Percentiles rank a stretch among this genome's conserved stretches.
phyloP scores from a whole-genome alignment of 345 rosid genomes.

The Luvunga scandens region DNA sequence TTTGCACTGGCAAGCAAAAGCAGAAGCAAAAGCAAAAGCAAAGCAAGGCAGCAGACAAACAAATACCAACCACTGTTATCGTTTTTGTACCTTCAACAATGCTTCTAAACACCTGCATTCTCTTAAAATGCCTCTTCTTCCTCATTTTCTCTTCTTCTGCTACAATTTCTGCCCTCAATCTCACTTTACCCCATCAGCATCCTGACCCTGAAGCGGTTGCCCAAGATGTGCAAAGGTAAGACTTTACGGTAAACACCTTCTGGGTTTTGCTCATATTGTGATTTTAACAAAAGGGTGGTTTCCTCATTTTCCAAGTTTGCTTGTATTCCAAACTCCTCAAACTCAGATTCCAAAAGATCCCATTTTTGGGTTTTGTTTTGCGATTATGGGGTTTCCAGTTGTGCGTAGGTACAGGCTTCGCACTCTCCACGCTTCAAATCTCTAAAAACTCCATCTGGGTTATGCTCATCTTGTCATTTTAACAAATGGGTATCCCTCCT shows the following conservation, averaged over 20 bases:
- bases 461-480: neutral
- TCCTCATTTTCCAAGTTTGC: no score
- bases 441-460: slow-evolving; percentile 11
- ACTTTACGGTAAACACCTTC: neutral
- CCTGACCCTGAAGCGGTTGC: slow-evolving; percentile 58
- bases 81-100: slow-evolving; percentile 23
- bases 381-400: neutral
- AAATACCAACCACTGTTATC: slow-evolving; percentile 1
- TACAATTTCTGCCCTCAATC: slow-evolving; percentile 28
- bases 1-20: neutral
- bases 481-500: neutral
- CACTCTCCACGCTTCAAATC: neutral
- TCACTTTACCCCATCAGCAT: slow-evolving; percentile 58
- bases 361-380: neutral
- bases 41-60: neutral
- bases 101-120: slow-evolving; percentile 41
- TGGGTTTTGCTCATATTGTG: slow-evolving; percentile 12
- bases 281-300: slow-evolving; percentile 1
- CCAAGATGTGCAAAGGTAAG: slow-evolving; percentile 48
- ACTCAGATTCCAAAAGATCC: neutral
- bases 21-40: slow-evolving; percentile 3
- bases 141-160: slow-evolving; percentile 7
- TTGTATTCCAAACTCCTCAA: neutral
- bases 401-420: neutral
- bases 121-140: slow-evolving; percentile 30